Evolutionary conservation across 805 yeast species (phyloP).

Genomic region (Wickerhamiella sorbophila): DNA sequence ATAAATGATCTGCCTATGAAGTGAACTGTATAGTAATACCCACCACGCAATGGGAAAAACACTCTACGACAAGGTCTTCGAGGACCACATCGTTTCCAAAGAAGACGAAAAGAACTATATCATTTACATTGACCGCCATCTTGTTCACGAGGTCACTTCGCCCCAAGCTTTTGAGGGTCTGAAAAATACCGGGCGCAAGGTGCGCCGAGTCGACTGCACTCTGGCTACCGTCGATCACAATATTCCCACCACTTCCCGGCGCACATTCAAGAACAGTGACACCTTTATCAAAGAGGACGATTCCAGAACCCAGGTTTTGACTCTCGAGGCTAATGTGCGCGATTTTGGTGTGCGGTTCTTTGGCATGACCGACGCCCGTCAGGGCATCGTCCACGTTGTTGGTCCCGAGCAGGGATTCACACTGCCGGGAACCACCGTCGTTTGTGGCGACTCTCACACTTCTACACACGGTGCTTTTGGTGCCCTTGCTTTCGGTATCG

Average conservation of each 20-base stretch:
- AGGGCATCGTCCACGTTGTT: constrained; percentile 95
- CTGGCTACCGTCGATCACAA: constrained; percentile 94
- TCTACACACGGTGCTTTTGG: constrained; percentile 99
- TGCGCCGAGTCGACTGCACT: constrained; percentile 85
- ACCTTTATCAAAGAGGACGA: constrained; percentile 82
- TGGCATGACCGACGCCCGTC: constrained; percentile 89
- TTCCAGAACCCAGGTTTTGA: constrained; percentile 80
- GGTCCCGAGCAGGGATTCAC: constrained; percentile 99
- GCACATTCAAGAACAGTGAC: constrained; percentile 52
- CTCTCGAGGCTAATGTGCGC: constrained; percentile 84
- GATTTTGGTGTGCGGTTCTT: constrained; percentile 82
- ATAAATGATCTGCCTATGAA: background rate
- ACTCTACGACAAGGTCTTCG: constrained; percentile 90
- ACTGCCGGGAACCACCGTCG: constrained; percentile 95
- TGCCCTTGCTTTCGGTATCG: constrained; percentile 93
- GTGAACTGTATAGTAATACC: background rate
- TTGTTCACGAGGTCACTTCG: constrained; percentile 96
- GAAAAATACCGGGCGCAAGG: constrained; percentile 69
- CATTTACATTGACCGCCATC: constrained; percentile 88
- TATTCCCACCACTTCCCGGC: constrained; percentile 88
- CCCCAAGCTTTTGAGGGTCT: constrained; percentile 99
- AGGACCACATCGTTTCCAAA: constrained; percentile 82
- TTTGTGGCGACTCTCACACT: constrained; percentile 98
- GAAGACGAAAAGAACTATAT: constrained; percentile 80
- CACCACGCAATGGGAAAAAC: constrained; percentile 32